These are phyloP conservation scores for Plasmodium fragile DNA, from an alignment of 169 alveolate genomes.

Conservation along the genomic window DNA sequence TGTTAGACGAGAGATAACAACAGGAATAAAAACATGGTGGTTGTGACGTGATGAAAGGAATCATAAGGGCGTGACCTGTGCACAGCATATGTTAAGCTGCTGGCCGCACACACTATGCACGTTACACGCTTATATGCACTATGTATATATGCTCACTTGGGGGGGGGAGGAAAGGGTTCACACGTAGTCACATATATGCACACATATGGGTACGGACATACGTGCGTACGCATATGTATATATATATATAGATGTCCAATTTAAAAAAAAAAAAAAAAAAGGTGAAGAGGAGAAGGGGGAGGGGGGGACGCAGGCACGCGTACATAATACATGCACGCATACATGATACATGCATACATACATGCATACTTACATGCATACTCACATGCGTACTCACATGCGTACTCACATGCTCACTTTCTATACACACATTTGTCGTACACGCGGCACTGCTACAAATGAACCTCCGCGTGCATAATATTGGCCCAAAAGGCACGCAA, in stretches of 20 bases:
- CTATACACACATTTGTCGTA: neutral
- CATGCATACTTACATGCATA: slow-evolving; percentile 24
- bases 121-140: neutral
- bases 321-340: slow-evolving; percentile 6
- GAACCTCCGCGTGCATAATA: slow-evolving; percentile 1
- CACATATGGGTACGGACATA: neutral
- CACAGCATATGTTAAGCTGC: neutral
- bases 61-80: neutral
- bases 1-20: neutral
- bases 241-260: neutral
- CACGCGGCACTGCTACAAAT: neutral
- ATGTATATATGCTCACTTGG: neutral
- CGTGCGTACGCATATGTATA: neutral
- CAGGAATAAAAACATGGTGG: neutral
- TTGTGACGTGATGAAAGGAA: neutral
- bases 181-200: neutral
- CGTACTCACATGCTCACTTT: neutral
- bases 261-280: slow-evolving; percentile 1
- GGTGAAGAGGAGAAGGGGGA: neutral
- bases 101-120: neutral
- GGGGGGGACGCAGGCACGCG: neutral
- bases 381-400: neutral
- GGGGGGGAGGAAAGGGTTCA: neutral
- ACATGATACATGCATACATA: slow-evolving; percentile 6
- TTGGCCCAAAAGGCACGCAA: slow-evolving; percentile 1